Evolutionary conservation across 495 filamentous ascomycete genomes (phyloP).

Genomic region (Penicillium atrosanguineum): DNA sequence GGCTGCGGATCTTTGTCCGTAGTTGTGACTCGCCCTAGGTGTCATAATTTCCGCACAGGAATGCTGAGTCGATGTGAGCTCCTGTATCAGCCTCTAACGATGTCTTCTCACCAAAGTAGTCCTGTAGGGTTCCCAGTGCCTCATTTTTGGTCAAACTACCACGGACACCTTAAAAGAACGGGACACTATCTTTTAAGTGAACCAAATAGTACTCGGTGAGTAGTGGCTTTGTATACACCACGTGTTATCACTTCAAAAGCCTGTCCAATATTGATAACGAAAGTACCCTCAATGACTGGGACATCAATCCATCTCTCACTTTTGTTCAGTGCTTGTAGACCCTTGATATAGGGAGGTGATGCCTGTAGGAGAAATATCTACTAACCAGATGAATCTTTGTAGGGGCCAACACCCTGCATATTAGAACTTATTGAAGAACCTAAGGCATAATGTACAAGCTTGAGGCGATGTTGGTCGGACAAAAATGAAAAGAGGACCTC

Average conservation of each 20-base stretch:
- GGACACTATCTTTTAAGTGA: conserved; percentile 39
- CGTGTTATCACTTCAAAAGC: conserved; percentile 57
- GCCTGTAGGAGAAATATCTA: conserved; percentile 55
- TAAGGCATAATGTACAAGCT: conserved; percentile 50
- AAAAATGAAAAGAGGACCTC: conserved; percentile 51
- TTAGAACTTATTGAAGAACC: conserved; percentile 1
- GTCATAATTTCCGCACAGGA: conserved; percentile 41
- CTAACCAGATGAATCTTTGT: conserved; percentile 57
- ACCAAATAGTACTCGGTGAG: conserved; percentile 43
- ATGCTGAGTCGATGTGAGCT: conserved; percentile 38
- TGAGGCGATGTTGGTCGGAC: conserved; percentile 53
- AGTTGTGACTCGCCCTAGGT: conserved; percentile 49
- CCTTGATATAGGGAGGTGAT: conserved; percentile 39
- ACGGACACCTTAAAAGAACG: conserved; percentile 48
- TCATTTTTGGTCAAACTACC: conserved; percentile 36
- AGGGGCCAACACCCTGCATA: conserved; percentile 50
- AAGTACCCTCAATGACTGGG: conserved; percentile 46
- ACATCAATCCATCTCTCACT: conserved; percentile 49
- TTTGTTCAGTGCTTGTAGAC: conserved; percentile 49
- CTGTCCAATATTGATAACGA: conserved; percentile 58
- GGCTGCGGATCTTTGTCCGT: conserved; percentile 43
- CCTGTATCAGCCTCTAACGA: conserved; percentile 13
- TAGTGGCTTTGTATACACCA: conserved; percentile 51
- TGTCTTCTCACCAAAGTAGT: conserved; percentile 21
- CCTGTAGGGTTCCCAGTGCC: conserved; percentile 28